phyloP scores from a whole-genome alignment of 2,329 filamentous ascomycete genomes.

The Claviceps capensis region DNA sequence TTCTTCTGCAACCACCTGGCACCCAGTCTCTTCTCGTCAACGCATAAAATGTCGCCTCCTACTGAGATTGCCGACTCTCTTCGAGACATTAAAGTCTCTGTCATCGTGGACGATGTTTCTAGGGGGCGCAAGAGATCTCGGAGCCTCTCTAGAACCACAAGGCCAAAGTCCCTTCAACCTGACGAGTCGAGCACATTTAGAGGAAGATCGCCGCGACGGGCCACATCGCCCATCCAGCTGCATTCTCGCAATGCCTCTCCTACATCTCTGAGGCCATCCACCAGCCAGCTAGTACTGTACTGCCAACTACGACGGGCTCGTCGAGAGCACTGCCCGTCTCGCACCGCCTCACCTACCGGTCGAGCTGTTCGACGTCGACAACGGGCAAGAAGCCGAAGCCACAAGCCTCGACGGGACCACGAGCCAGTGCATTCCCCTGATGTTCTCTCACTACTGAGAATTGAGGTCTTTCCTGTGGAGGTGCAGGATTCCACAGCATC shows the following conservation, averaged over 20 bases:
- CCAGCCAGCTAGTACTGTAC: constrained; percentile 26
- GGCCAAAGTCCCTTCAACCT: constrained; percentile 17
- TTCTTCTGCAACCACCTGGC: neutral
- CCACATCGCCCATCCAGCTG: constrained; percentile 21
- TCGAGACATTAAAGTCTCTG: constrained; percentile 11
- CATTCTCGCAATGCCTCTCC: constrained; percentile 22
- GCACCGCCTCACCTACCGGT: constrained; percentile 22
- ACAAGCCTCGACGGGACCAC: constrained; percentile 18
- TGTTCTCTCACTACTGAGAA: constrained; percentile 19
- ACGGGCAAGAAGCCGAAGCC: constrained; percentile 25
- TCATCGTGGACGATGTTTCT: constrained; percentile 12
- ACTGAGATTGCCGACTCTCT: constrained; percentile 11
- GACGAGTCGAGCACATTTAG: constrained; percentile 30
- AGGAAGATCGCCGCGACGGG: constrained; percentile 26
- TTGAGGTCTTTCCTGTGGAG: constrained; percentile 18
- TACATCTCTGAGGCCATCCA: constrained; percentile 22
- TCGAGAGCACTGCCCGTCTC: constrained; percentile 31
- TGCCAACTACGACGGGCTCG: constrained; percentile 26
- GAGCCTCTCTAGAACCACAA: constrained; percentile 20
- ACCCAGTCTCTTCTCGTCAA: too few relatives aligned
- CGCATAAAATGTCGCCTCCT: constrained; percentile 12
- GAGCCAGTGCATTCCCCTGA: constrained; percentile 17
- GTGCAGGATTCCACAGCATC: constrained; percentile 2
- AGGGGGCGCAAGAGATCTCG: constrained; percentile 28
- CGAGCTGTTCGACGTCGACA: constrained; percentile 22